These are phyloP conservation scores for Boechera divaricarpa DNA, from an alignment of 345 rosid genomes.

Conservation along the genomic window DNA sequence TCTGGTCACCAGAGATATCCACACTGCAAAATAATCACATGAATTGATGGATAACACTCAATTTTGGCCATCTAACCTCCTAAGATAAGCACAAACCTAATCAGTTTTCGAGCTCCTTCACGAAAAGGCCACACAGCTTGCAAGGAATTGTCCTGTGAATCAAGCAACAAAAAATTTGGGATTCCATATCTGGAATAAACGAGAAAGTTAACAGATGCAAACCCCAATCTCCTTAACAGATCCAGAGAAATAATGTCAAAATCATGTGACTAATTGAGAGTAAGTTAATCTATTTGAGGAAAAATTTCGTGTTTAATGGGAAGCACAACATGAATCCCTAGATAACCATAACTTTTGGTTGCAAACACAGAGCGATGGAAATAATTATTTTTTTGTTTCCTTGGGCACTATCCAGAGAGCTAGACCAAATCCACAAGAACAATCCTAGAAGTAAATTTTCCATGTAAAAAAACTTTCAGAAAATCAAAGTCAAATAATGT, in stretches of 20 bases:
- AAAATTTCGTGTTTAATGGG: background rate
- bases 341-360: conserved; percentile 3
- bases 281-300: background rate
- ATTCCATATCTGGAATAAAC: background rate
- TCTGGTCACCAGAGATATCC: conserved; percentile 49
- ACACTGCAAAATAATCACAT: conserved; percentile 52
- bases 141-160: conserved; percentile 74
- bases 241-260: conserved; percentile 15
- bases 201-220: conserved; percentile 18
- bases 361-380: background rate
- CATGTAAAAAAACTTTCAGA: background rate
- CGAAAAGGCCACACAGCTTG: conserved; percentile 72
- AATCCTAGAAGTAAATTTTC: background rate
- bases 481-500: background rate
- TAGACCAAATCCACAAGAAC: conserved; percentile 10
- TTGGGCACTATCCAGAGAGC: background rate
- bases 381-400: background rate
- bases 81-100: conserved; percentile 54
- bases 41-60: conserved; percentile 5
- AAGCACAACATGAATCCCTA: background rate
- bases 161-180: conserved; percentile 9
- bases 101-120: conserved; percentile 49
- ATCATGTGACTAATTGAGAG: background rate
- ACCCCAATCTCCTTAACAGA: background rate
- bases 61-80: background rate